phyloP scores from a whole-genome alignment of 2,329 filamentous ascomycete species.

The Fusarium sp. region DNA sequence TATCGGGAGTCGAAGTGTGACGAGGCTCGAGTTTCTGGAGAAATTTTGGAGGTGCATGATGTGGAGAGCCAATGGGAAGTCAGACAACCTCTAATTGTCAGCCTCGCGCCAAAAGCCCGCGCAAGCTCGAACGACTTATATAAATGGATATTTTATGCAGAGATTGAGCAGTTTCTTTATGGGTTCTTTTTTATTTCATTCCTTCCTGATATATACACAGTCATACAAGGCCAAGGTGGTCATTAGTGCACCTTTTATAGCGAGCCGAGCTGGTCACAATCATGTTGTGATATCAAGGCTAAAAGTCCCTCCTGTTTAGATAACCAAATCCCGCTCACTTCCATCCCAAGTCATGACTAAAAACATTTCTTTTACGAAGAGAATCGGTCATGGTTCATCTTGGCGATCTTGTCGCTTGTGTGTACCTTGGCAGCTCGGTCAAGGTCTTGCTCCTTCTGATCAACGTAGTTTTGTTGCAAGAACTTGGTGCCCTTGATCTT shows the following conservation, averaged over 20 bases:
- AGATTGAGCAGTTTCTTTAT: constrained; percentile 2
- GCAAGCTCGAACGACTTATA: not conserved
- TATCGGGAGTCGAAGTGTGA: constrained; percentile 44
- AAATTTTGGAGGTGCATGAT: constrained; percentile 47
- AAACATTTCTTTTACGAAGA: constrained; percentile 43
- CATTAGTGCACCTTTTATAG: constrained; percentile 28
- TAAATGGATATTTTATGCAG: not conserved
- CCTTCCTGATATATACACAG: constrained; percentile 51
- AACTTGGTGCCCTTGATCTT: constrained; percentile 84
- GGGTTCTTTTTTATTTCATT: constrained; percentile 45
- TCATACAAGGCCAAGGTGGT: constrained; percentile 47
- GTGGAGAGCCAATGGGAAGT: constrained; percentile 46
- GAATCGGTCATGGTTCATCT: constrained; percentile 52
- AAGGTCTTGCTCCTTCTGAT: constrained; percentile 60
- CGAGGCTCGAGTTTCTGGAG: constrained; percentile 43
- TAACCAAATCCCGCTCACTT: constrained; percentile 24
- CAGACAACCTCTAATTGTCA: constrained; percentile 41
- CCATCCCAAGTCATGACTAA: constrained; percentile 9
- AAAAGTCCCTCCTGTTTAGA: constrained; percentile 39
- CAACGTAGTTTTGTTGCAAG: constrained; percentile 80
- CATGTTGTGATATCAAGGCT: constrained; percentile 37
- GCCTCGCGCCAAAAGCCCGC: constrained; percentile 42
- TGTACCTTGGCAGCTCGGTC: constrained; percentile 55
- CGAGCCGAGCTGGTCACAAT: constrained; percentile 35
- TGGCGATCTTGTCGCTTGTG: constrained; percentile 55